Evolutionary conservation across 495 filamentous ascomycete genomes (phyloP).

Genomic region (Hypoxylon lenormandii): DNA sequence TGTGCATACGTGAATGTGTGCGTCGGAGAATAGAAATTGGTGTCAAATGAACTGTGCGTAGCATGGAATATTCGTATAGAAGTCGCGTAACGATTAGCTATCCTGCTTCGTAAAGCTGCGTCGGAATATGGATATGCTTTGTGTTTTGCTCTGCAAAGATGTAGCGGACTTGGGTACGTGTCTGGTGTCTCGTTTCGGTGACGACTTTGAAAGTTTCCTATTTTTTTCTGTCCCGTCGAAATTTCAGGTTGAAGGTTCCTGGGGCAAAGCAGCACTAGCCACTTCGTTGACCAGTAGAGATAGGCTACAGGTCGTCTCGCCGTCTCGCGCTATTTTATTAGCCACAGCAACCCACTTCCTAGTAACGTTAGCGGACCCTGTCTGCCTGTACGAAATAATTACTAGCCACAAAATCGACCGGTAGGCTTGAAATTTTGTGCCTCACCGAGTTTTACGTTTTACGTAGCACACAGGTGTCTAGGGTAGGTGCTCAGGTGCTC

Average conservation of each 20-base stretch:
- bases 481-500: too few relatives aligned
- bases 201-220: slow-evolving; percentile 41
- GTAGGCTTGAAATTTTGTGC: too few relatives aligned
- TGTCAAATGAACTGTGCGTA: slow-evolving; percentile 22
- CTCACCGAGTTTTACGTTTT: too few relatives aligned
- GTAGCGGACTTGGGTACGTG: slow-evolving; percentile 8
- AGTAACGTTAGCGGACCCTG: too few relatives aligned
- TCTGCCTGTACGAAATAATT: too few relatives aligned
- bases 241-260: slow-evolving; percentile 38
- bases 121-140: background rate
- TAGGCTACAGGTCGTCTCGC: too few relatives aligned
- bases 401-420: too few relatives aligned
- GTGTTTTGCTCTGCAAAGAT: slow-evolving; percentile 19
- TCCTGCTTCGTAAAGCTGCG: slow-evolving; percentile 27
- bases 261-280: slow-evolving; percentile 13
- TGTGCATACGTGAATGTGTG: background rate
- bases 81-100: slow-evolving; percentile 22
- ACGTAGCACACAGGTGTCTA: too few relatives aligned
- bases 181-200: slow-evolving; percentile 26
- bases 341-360: too few relatives aligned
- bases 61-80: slow-evolving; percentile 22
- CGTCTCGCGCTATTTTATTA: too few relatives aligned
- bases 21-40: background rate
- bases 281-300: background rate
- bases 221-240: slow-evolving; percentile 37